Evolutionary conservation across 1,284 basidiomycete species (phyloP).

Genomic region (Neolentinus lepideus): DNA sequence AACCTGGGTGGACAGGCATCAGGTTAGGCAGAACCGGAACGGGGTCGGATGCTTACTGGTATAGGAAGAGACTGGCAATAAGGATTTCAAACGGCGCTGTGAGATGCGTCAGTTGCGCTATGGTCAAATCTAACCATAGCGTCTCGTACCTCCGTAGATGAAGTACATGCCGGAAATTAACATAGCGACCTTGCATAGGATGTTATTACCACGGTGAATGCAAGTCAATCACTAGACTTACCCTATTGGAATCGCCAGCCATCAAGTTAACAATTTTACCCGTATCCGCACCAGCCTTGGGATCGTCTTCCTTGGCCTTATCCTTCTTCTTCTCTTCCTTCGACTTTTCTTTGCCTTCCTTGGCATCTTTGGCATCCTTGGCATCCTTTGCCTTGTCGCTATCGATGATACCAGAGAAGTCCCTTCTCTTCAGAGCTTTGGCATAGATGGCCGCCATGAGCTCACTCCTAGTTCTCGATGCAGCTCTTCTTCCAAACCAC

Average conservation of each 20-base stretch:
- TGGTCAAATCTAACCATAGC: neutral
- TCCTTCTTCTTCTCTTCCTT: slow-evolving; percentile 21
- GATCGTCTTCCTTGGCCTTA: slow-evolving; percentile 41
- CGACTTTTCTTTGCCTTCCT: slow-evolving; percentile 9
- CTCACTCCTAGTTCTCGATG: slow-evolving; percentile 62
- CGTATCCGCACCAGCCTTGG: slow-evolving; percentile 62
- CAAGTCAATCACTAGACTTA: slow-evolving; percentile 12
- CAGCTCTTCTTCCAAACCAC: slow-evolving; percentile 70
- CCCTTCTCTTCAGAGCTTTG: slow-evolving; percentile 82
- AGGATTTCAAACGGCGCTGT: slow-evolving; percentile 73
- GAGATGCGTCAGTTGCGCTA: slow-evolving; percentile 2
- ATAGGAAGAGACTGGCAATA: slow-evolving; percentile 72
- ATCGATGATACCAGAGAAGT: slow-evolving; percentile 73
- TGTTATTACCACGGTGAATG: neutral
- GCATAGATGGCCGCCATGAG: slow-evolving; percentile 84
- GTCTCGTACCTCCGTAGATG: slow-evolving; percentile 49
- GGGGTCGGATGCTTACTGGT: slow-evolving; percentile 45
- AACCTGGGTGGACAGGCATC: slow-evolving; percentile 37
- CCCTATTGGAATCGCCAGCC: slow-evolving; percentile 33
- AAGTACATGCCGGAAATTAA: slow-evolving; percentile 49
- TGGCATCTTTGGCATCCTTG: slow-evolving; percentile 16
- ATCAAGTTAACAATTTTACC: slow-evolving; percentile 79
- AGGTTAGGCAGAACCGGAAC: slow-evolving; percentile 7
- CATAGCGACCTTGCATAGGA: slow-evolving; percentile 21
- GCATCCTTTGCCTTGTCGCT: slow-evolving; percentile 37